Base-by-base conservation (phyloP, 2,329 filamentous ascomycete genomes). In the Colletotrichum chlorophyti region DNA sequence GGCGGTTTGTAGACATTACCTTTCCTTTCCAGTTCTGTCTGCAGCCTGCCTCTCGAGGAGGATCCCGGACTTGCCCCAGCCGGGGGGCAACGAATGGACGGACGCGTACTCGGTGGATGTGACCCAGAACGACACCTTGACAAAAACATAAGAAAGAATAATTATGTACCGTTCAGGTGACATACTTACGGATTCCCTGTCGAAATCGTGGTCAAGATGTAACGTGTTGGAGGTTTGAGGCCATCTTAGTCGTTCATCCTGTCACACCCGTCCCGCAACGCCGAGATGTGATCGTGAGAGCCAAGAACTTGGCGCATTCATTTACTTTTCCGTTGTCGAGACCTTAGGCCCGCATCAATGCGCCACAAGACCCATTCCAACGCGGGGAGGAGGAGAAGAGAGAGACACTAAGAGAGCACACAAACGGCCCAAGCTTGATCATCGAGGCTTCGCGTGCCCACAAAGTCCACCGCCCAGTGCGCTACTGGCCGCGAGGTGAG, bases 221-320 rank as follows among this genome's bases (percentile, higher is more conserved):
- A 60, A 60, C 57, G 45, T 60, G 57, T 21, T 34, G 32, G 40
- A 35, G 26, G 17, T 19, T 50, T 60, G 24, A 26, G 11, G 57
- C 17, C 51, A 50, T 35, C 37, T 60, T 42, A 60, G 43, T 60
- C 43, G 57, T 60, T 57, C 51, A 32, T 50, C 52, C 45, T 57
- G 57, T 57, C 17, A 35, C 55, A 60, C 57, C 23, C 31, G 48
- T 61, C 54, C 59, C 54, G 43, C 49, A 58, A 54, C 40, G 49
- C 54, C 55, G 38, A 49, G 54, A 49, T 27, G 26, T 48, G 43
- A 59, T 54, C 43, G 59, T 31, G 54, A 48, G 59, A 49, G 54
- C 54, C 48, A 59, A 53, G 54, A 47, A 23, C 58, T 61, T 58
- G 47, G 53, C 53, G 37, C 21, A 48, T 32, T 49, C 48, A 32